Base-by-base conservation (phyloP, 768 basidiomycete species). In the Russula lepida region DNA sequence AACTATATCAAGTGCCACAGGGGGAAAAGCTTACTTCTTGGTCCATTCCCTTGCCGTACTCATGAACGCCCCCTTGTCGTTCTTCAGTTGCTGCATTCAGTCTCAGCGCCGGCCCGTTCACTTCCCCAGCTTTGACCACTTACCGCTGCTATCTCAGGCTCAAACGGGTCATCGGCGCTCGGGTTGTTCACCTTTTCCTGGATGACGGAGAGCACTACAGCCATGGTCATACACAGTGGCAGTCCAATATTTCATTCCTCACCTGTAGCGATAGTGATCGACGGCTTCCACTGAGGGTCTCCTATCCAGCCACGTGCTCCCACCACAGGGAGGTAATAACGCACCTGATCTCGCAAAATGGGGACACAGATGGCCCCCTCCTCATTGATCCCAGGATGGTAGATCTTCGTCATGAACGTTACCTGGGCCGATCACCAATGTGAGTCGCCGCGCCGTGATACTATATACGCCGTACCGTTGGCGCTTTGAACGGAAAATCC, bases 341-440 rank as follows among this genome's bases (percentile, higher is more conserved):
- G 55, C 64, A 88, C 90, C 76, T 92, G 88, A 71, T 93, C 91
- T 67, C 88, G 82, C 54, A 93, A 79, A 50, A 93, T 80, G 35
- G 90, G 86, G 33, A 93, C 83, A 70, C 91, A 93, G 59, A 93
- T 92, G 25, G 81, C 78, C 35, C 91, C 91, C 70, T 93, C 89
- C 59, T 92, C 91, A 64, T 93, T 91, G 71, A 93, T 88, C 39
- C 92, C 91, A 28, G 91, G 91, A 72, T 93, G 91, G 70, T 93
- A 93, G 49, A 93, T 86, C 79, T 85, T 92, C 58, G 91, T 93
- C 43, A 77, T 83, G 72, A 93, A 92, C 39, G 81, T 83, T 44
- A 93, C 88, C 90, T 92, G 62, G 39, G 28, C 37, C 65, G 66
- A 35, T 46, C 7, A 41, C 44, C 32, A 49, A 62, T 35, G 50